Conservation (phyloP, 192 early-diverging fungal species). For the Rhizophagus prolifer region DNA sequence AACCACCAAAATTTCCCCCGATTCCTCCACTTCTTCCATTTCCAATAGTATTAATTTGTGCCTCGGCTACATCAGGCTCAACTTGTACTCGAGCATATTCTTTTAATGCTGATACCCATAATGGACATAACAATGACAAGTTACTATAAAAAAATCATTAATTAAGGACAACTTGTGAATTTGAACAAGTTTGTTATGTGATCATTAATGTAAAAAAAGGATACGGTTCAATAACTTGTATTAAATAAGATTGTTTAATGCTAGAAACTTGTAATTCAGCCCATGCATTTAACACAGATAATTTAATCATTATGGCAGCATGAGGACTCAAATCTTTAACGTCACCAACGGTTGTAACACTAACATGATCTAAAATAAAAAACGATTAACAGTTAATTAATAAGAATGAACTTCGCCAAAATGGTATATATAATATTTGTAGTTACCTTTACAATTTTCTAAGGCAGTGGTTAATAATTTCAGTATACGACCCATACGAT, state of each 20-base stretch:
- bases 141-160: conserved; percentile 36
- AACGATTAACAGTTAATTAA: background rate
- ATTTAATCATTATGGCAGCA: conserved; percentile 73
- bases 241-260: conserved; percentile 59
- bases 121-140: conserved; percentile 47
- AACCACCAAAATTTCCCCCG: background rate
- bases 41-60: conserved; percentile 22
- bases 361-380: conserved; percentile 36
- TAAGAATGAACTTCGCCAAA: background rate
- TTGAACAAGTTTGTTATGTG: too few species aligned
- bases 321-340: conserved; percentile 65
- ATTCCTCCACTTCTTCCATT: background rate
- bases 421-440: background rate
- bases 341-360: conserved; percentile 51
- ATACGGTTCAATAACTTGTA: conserved; percentile 61
- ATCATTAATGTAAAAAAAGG: conserved; percentile 4
- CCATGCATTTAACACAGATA: conserved; percentile 79
- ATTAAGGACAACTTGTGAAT: background rate
- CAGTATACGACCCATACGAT: conserved; percentile 67
- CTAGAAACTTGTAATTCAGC: conserved; percentile 73
- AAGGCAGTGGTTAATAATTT: conserved; percentile 69
- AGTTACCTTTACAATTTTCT: conserved; percentile 62
- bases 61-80: conserved; percentile 55
- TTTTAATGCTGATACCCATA: conserved; percentile 61
- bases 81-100: conserved; percentile 66